Evolutionary conservation across 208 protist species (phyloP), one percentile per base, ranked within the genome.

Genomic region (Trypanosoma theileri): DNA sequence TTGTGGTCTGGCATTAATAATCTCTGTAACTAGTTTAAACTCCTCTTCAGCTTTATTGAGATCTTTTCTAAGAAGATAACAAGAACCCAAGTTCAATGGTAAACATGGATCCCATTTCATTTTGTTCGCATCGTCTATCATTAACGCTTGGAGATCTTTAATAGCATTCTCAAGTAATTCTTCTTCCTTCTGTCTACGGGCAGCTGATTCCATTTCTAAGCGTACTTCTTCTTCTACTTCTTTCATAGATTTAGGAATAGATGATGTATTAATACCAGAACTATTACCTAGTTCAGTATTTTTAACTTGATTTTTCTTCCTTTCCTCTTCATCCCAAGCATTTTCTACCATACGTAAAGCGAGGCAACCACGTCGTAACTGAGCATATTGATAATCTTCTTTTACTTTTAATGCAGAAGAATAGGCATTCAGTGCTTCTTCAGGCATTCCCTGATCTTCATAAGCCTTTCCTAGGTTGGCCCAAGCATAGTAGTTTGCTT

Each of bases 401-500:
- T 91, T 94, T 28, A 89, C 72, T 6, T 69, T 58, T 31, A 97
- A 69, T 8, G 90, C 84, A 19, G 66, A 71, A 14, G 80, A 82
- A 69, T 97, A 97, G 41, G 84, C 86, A 22, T 82, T 69, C 1
- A 95, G 66, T 4, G 92, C 91, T 24, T 84, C 73, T 16, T 95
- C 79, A 19, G 88, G 69, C 35, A 87, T 50, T 2, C 82, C 92
- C 31, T 96, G 88, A 26, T 86, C 80, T 69, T 98, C 92, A 73
- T 97, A 94, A 14, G 77, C 71, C 50, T 84, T 93, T 44, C 91
- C 96, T 2, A 96, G 69, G 61, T 97, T 98, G 40, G 85, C 81
- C 75, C 92, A 90, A 0, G 96, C 96, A 75, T 98, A 92, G 71
- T 96, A 96, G 69, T 98, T 98, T 14, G 84, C 82, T 54, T 93